Evolutionary conservation across 169 alveolate genomes (phyloP), one percentile per base, ranked within the genome.

Genomic region (Condylostoma magnum): DNA sequence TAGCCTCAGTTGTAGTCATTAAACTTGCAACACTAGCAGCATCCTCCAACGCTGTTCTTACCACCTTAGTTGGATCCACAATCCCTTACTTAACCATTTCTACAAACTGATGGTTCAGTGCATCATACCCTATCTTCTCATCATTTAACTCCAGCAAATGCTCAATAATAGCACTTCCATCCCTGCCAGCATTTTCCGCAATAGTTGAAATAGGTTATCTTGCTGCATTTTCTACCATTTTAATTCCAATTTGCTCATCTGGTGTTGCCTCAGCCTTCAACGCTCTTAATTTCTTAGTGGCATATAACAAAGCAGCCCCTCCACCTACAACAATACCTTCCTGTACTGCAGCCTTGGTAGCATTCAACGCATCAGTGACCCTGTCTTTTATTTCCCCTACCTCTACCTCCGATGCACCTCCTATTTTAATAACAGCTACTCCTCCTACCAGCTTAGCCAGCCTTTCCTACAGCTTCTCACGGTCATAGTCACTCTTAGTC

Each of bases 241-340:
- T 87, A 50, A 95, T 95, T 44, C 99, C 99, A 79, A 95, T 97
- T 70, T 52, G 66, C 44, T 51, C 71, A 46, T 66, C 65, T 22
- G 67, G 80, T 22, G 27, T 69, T 5, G 38, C 22, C 4, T 36
- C 34, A 15, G 22, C 38, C 37, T 34, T 52, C 33, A 74, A 8
- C 51, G 56, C 25, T 79, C 73, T 69, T 34, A 92, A 76, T 12
- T 75, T 78, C 72, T 91, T 90, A 25, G 97, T 84, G n/a, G 98
- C 97, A 84, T 92, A 93, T 37, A 96, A 77, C 41, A 97, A 85
- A 60, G 99, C 99, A 51, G 95, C 85, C 15, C 99, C 99, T 4
- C 99, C 99, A 30, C 99, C 99, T 8, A 99, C 99, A 43, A 98
- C 99, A 52, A 97, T 97, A 37, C 99, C 99, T 79, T 98, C 99